Base-by-base conservation (phyloP, 306 rosid species). In the Medicago truncatula region DNA sequence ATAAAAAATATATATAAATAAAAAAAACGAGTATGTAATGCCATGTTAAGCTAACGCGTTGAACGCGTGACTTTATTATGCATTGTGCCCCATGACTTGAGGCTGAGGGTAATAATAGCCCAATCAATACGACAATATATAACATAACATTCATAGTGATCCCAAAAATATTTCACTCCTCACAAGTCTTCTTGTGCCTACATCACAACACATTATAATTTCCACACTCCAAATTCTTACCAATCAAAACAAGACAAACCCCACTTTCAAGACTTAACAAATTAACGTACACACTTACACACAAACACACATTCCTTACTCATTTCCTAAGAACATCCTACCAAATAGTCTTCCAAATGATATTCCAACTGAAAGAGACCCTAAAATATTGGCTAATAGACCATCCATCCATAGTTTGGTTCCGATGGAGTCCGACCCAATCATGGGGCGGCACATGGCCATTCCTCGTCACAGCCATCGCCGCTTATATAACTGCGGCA, bases 391-490 rank as follows among this genome's bases (percentile, higher is more conserved):
- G 79, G 83, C 28, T 88, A 8, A 25, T 85, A 3, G 86, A 91
- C 49, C 93, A 88, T n/a, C 93, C 96, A 0, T 13, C 61, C 1
- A 84, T 88, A 46, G 52, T 76, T 12, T 74, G 71, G 56, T 90
- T 90, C 82, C 74, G 90, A 1, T 90, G 93, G 96, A 88, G 89
- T 49, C 79, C 89, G 39, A 78, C 84, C 70, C 81, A 82, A 68
- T 83, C 80, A 0, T 90, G 91, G 88, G 89, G 91, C 28, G 85
- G 93, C 76, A 90, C 93, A 4, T 90, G 91, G 88, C 39, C 80
- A 2, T 88, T 88, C 53, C 82, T 87, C 36, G 39, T 85, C 52
- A 59, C 78, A 0, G 87, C 89, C 53, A 82, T 90, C 15, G 3
- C 80, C 28, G 4, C 34, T 68, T 88, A 90, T 59, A 6, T 88